Percentiles rank a stretch among this genome's conserved stretches.
These are phyloP conservation scores for Hyaloscypha hepaticicola DNA, from an alignment of 495 filamentous ascomycete genomes.

Conservation along the genomic window DNA sequence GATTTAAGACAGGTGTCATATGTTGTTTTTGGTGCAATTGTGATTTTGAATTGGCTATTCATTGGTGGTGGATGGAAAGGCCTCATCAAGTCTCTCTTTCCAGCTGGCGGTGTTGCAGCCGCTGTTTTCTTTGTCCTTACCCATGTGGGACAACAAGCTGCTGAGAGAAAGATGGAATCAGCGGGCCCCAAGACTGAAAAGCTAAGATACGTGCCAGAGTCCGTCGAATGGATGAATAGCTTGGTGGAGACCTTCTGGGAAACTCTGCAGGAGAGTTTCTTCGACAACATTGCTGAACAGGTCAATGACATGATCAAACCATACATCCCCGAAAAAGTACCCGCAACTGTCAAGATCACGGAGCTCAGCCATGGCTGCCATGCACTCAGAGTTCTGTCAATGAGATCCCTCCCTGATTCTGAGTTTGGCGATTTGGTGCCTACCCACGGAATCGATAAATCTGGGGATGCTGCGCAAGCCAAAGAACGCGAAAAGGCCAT, in stretches of 20 bases:
- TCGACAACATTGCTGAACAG: slow-evolving; percentile 9
- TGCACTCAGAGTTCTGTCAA: slow-evolving; percentile 9
- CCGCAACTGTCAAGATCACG: slow-evolving; percentile 18
- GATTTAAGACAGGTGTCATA: slow-evolving; percentile 11
- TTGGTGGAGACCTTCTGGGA: slow-evolving; percentile 17
- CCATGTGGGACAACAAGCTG: slow-evolving; percentile 3
- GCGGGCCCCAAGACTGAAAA: slow-evolving; percentile 12
- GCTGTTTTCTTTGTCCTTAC: slow-evolving; percentile 9
- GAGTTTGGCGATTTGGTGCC: slow-evolving; percentile 17
- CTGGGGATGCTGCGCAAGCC: slow-evolving; percentile 3
- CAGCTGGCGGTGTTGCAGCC: slow-evolving; percentile 12
- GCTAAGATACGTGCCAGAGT: slow-evolving; percentile 13
- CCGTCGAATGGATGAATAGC: slow-evolving; percentile 21
- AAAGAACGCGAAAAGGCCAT: slow-evolving; percentile 8
- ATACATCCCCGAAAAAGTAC: slow-evolving; percentile 11
- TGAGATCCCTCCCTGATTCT: slow-evolving; percentile 15
- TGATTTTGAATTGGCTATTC: slow-evolving; percentile 17
- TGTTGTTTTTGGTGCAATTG: slow-evolving; percentile 5
- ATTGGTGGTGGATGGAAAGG: slow-evolving; percentile 18
- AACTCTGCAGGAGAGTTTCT: slow-evolving; percentile 14
- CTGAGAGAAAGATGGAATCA: neutral
- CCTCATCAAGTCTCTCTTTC: slow-evolving; percentile 10
- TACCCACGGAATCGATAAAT: slow-evolving; percentile 12
- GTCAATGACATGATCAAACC: slow-evolving; percentile 19
- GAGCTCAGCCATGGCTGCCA: slow-evolving; percentile 13